These are phyloP conservation scores for Mycena venus DNA, from an alignment of 768 basidiomycete genomes.

Conservation along the genomic window DNA sequence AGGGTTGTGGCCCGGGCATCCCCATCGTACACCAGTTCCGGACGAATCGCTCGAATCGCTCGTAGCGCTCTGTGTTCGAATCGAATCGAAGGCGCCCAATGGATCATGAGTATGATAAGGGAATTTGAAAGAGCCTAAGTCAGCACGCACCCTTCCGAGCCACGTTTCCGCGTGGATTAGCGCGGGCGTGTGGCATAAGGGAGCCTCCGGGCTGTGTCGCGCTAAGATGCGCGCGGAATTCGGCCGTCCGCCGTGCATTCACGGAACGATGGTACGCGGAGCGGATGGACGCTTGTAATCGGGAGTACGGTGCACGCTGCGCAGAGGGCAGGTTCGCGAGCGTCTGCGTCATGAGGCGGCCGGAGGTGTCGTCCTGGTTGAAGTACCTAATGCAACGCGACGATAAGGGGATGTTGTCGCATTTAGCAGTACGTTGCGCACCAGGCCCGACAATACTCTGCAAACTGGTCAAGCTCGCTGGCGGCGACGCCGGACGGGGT, in stretches of 20 bases:
- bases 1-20: constrained; percentile 92
- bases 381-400: constrained; percentile 73
- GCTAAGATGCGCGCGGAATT: constrained; percentile 87
- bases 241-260: constrained; percentile 81
- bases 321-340: constrained; percentile 84
- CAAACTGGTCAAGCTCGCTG: constrained; percentile 84
- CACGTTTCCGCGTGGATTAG: constrained; percentile 70
- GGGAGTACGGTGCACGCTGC: constrained; percentile 89
- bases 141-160: constrained; percentile 72
- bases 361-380: constrained; percentile 83
- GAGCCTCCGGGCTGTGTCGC: constrained; percentile 87
- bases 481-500: constrained; percentile 77
- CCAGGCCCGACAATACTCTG: constrained; percentile 85
- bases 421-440: constrained; percentile 49
- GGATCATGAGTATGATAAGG: constrained; percentile 19
- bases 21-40: constrained; percentile 88
- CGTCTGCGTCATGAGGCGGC: constrained; percentile 85
- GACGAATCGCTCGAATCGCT: constrained; percentile 82
- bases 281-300: constrained; percentile 88
- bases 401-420: too few species aligned
- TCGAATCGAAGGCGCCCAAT: neutral
- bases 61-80: constrained; percentile 69
- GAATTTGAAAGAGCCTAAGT: neutral
- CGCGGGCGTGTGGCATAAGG: constrained; percentile 79
- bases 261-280: constrained; percentile 88